These are phyloP conservation scores for Cryptococcus sp. DNA, from an alignment of 1,284 basidiomycete species.

Conservation along the genomic window DNA sequence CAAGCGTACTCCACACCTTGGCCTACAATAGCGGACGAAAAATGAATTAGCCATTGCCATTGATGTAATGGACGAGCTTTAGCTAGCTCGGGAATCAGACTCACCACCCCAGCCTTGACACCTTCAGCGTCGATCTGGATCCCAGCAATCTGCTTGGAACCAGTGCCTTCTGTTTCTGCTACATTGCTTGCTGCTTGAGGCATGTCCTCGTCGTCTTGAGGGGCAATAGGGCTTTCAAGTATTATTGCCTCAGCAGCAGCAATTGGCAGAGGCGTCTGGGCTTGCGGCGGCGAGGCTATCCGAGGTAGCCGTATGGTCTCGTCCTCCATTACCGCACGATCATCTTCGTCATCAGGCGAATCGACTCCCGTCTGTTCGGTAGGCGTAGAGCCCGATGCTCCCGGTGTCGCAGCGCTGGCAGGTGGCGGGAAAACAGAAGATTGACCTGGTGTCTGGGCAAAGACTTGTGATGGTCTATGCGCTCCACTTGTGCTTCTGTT, in stretches of 20 bases:
- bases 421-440: not conserved
- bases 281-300: not conserved
- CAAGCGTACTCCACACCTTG: conserved; percentile 35
- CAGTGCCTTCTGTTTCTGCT: not conserved
- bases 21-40: conserved; percentile 18
- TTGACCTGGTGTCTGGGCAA: too few relatives aligned
- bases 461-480: not conserved
- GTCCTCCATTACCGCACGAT: conserved; percentile 4
- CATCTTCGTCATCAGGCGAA: conserved; percentile 3
- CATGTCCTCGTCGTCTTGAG: not conserved
- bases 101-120: conserved; percentile 36
- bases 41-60: too few relatives aligned
- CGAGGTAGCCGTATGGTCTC: conserved; percentile 8
- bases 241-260: too few relatives aligned
- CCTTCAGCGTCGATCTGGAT: conserved; percentile 21
- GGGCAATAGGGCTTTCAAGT: too few relatives aligned
- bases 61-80: not conserved
- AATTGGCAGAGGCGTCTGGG: not conserved
- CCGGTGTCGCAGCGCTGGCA: not conserved
- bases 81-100: conserved; percentile 12
- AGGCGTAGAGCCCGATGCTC: not conserved
- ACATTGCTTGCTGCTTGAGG: not conserved
- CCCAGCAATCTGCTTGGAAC: conserved; percentile 16
- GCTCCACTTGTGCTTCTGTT: conserved; percentile 2
- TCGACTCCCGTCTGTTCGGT: not conserved